A percentile compares a stretch with the other conserved stretches of the same genome.
Evolutionary conservation across 73 alveolate genomes (phyloP).

Genomic region (Paraurostyla sp.): DNA sequence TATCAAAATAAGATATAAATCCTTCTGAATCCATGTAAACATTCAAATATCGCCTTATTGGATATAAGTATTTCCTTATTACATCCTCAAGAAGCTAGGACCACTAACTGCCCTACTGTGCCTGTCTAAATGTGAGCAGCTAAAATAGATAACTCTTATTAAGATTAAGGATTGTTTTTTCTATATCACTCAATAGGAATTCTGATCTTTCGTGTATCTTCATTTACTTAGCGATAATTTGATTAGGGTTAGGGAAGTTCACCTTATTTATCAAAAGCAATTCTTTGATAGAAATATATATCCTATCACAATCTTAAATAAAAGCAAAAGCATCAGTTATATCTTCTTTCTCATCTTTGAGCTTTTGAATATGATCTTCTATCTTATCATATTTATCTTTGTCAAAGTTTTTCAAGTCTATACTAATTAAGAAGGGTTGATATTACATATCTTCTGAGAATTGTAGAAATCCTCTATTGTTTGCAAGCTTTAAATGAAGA

Average conservation of each 20-base stretch:
- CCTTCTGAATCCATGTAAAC: conserved; percentile 17
- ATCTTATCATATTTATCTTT: conserved; percentile 13
- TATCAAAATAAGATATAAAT: conserved; percentile 28
- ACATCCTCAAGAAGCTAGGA: neutral
- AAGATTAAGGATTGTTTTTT: neutral
- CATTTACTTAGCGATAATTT: conserved; percentile 13
- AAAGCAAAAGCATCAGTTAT: conserved; percentile 46
- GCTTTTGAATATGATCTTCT: neutral
- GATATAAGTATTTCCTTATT: conserved; percentile 4
- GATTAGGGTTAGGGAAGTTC: conserved; percentile 25
- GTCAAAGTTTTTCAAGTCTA: conserved; percentile 30
- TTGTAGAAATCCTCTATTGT: conserved; percentile 48
- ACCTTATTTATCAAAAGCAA: neutral
- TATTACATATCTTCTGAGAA: conserved; percentile 9
- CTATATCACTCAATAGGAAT: conserved; percentile 22
- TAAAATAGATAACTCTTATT: conserved; percentile 12
- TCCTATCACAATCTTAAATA: conserved; percentile 51
- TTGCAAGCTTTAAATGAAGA: neutral
- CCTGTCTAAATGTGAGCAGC: conserved; percentile 9
- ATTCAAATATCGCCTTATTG: conserved; percentile 36
- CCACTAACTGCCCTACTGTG: neutral
- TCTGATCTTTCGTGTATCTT: neutral
- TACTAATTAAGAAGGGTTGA: neutral
- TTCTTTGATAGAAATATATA: conserved; percentile 11
- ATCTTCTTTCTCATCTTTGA: neutral